A percentile compares a stretch with the other conserved stretches of the same genome.
Evolutionary conservation across 2,329 filamentous ascomycete species (phyloP).

Genomic region (Apiospora sp.): DNA sequence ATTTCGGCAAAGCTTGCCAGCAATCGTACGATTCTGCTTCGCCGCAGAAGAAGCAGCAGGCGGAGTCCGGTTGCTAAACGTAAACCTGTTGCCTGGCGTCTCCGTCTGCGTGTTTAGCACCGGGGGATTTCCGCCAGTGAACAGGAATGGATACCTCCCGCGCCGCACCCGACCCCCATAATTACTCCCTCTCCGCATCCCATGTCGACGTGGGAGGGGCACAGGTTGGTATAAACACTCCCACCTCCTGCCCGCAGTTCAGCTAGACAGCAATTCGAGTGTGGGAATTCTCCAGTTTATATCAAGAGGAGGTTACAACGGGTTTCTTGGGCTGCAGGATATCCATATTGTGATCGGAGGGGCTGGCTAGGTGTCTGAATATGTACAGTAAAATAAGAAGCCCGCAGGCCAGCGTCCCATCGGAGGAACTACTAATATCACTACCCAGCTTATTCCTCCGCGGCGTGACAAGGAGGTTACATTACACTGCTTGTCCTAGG

Average conservation of each 20-base stretch:
- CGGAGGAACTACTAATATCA: not conserved
- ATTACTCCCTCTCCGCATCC: not conserved
- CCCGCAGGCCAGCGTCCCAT: not conserved
- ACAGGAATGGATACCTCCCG: not conserved
- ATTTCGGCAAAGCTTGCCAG: not conserved
- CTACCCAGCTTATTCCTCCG: too few species aligned
- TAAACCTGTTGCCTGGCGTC: not conserved
- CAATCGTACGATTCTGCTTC: not conserved
- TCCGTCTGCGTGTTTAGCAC: not conserved
- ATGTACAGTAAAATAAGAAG: not conserved
- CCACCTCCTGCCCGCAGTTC: not conserved
- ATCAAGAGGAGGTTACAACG: not conserved
- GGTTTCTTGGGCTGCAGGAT: not conserved
- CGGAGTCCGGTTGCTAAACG: not conserved
- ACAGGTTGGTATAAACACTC: not conserved
- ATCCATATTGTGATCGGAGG: not conserved
- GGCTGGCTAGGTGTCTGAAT: not conserved
- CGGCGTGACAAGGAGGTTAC: too few species aligned
- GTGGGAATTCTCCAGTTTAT: not conserved
- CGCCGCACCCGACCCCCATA: too few species aligned
- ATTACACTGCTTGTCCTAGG: too few species aligned
- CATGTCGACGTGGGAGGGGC: not conserved
- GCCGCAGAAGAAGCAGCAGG: not conserved
- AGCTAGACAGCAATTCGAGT: not conserved
- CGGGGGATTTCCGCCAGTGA: not conserved